Conservation (phyloP, 2,329 filamentous ascomycete species). For the Colletotrichum brevisporum region DNA sequence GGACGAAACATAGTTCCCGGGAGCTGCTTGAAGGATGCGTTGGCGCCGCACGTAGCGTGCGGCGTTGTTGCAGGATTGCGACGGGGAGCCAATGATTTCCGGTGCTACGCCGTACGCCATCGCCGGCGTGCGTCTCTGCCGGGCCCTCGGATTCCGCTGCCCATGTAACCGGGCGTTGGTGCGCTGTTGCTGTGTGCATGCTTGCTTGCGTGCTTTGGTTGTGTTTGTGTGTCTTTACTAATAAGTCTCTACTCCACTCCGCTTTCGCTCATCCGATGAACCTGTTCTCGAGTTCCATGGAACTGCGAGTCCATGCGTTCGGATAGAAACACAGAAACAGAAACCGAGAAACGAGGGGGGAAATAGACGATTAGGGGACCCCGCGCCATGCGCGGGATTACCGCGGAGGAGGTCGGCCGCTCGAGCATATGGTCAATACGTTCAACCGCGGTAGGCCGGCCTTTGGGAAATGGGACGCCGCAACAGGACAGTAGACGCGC, state of each 20-base stretch:
- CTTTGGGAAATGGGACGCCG: conserved; percentile 9
- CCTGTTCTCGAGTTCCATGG: too few relatives aligned
- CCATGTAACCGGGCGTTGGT: too few relatives aligned
- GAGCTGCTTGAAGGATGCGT: not conserved
- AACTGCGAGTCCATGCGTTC: too few relatives aligned
- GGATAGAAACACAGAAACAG: not conserved
- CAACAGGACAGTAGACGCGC: conserved; percentile 8
- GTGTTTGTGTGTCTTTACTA: too few relatives aligned
- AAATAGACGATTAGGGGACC: not conserved
- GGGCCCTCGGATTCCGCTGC: too few relatives aligned
- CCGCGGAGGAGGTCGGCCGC: not conserved
- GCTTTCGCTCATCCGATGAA: too few relatives aligned
- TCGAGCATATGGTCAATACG: conserved; percentile 1
- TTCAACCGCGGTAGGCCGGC: conserved; percentile 14
- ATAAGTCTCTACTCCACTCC: too few relatives aligned
- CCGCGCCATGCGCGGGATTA: not conserved
- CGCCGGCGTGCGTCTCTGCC: not conserved
- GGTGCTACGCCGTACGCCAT: not conserved
- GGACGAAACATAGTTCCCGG: not conserved
- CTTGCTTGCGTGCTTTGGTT: too few relatives aligned
- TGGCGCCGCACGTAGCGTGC: not conserved
- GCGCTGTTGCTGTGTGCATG: too few relatives aligned
- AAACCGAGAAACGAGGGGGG: not conserved
- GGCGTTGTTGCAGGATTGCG: not conserved
- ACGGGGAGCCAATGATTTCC: not conserved